These are phyloP conservation scores for Kurtzmaniella quercitrusa DNA, from an alignment of 1,139 yeast species.

Conservation along the genomic window DNA sequence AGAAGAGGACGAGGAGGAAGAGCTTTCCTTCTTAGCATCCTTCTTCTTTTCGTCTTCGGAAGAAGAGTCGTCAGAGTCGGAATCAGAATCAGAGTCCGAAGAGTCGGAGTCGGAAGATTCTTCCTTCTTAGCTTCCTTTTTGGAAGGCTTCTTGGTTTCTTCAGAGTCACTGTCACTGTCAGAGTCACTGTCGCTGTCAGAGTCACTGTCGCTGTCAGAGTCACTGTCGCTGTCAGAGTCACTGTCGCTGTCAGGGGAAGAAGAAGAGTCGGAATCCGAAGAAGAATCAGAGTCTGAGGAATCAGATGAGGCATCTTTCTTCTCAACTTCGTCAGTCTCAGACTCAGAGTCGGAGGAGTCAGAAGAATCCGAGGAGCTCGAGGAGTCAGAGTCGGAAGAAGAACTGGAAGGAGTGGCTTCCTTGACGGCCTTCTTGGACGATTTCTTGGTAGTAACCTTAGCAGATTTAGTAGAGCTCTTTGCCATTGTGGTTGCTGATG, in stretches of 20 bases:
- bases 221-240: conserved; percentile 16
- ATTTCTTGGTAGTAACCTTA: conserved; percentile 19
- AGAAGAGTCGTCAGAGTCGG: conserved; percentile 12
- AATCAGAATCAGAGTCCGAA: conserved; percentile 16
- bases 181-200: conserved; percentile 15
- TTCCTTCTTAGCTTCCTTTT: conserved; percentile 21
- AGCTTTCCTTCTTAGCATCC: conserved; percentile 12
- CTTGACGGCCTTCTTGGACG: conserved; percentile 29
- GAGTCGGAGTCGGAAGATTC: conserved; percentile 18
- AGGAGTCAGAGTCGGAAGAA: conserved; percentile 16
- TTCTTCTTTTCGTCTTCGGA: conserved; percentile 17
- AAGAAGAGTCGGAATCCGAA: conserved; percentile 4
- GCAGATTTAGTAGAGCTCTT: conserved; percentile 24
- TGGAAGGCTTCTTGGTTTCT: conserved; percentile 11
- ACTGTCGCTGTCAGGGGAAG: conserved; percentile 14
- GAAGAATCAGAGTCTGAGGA: conserved; percentile 11
- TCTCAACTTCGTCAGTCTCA: conserved; percentile 10
- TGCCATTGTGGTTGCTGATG: conserved; percentile 20
- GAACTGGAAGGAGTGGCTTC: conserved; percentile 24
- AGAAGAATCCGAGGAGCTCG: conserved; percentile 19
- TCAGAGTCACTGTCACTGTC: conserved; percentile 13
- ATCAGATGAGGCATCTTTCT: conserved; percentile 16
- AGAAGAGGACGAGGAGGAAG: neutral
- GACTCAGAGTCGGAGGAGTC: conserved; percentile 26
- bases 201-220: conserved; percentile 16